phyloP scores from a whole-genome alignment of 192 early-diverging fungal species.

The Coemansia sp. region DNA sequence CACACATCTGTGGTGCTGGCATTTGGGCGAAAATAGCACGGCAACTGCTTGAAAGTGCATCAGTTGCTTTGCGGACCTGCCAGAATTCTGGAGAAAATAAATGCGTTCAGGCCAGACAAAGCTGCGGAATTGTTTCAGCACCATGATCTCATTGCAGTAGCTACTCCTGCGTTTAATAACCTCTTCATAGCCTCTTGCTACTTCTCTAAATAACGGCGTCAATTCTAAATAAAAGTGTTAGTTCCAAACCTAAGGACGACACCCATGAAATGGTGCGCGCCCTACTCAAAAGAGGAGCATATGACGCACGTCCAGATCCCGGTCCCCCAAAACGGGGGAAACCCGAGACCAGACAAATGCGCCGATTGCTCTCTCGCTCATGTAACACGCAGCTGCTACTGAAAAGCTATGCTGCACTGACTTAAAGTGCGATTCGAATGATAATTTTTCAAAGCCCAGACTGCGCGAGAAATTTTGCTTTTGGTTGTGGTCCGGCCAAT shows the following conservation, averaged over 20 bases:
- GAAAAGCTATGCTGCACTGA: slow-evolving; percentile 41
- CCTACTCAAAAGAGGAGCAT: slow-evolving; percentile 56
- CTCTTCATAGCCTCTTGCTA: background rate
- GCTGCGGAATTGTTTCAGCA: background rate
- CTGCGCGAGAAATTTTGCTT: slow-evolving; percentile 1
- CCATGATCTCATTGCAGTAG: background rate
- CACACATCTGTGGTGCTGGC: background rate
- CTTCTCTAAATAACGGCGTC: background rate
- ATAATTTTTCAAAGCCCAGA: slow-evolving; percentile 11
- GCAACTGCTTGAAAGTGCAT: background rate
- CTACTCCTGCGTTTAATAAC: background rate
- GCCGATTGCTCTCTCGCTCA: slow-evolving; percentile 42
- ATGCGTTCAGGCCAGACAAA: background rate
- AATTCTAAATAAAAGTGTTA: slow-evolving; percentile 19
- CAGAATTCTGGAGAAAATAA: background rate
- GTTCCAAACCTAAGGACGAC: slow-evolving; percentile 56
- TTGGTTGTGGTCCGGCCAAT: background rate
- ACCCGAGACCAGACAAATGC: slow-evolving; percentile 16
- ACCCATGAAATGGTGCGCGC: slow-evolving; percentile 22
- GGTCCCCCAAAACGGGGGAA: slow-evolving; percentile 50
- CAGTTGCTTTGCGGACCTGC: background rate
- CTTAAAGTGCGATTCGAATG: slow-evolving; percentile 35
- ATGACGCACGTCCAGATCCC: slow-evolving; percentile 23
- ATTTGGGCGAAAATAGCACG: background rate
- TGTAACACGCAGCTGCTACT: slow-evolving; percentile 52